A percentile compares a stretch with the other conserved stretches of the same genome.
Conservation (phyloP, 2,329 filamentous ascomycete species). For the Plectosphaerella sp. region DNA sequence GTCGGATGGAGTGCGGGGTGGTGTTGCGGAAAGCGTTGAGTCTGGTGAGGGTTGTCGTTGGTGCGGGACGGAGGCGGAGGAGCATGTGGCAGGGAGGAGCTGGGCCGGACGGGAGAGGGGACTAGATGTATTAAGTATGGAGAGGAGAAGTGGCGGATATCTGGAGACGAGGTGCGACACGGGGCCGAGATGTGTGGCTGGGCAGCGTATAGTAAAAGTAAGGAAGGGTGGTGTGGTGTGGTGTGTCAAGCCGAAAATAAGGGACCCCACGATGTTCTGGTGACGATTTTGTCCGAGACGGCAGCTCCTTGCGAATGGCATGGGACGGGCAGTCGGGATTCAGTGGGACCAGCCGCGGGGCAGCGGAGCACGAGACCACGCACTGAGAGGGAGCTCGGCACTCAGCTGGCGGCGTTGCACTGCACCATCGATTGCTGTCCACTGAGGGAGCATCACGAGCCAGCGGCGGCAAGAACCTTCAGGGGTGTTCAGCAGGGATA, state of each 20-base stretch:
- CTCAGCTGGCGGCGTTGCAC: no score
- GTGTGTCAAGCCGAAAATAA: background rate
- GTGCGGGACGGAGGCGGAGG: constrained; percentile 8
- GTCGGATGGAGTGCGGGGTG: background rate
- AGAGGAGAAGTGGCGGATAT: background rate
- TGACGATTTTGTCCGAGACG: background rate
- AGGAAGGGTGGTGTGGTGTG: no score
- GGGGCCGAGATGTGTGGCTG: no score
- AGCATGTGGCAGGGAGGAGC: constrained; percentile 9
- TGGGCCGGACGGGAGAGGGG: background rate
- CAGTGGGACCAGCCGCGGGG: background rate
- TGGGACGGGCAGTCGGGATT: no score
- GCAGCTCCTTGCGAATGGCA: no score
- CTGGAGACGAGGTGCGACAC: background rate
- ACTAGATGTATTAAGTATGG: constrained; percentile 2
- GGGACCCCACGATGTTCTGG: background rate
- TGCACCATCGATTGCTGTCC: no score
- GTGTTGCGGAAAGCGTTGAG: background rate
- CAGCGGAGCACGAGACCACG: background rate
- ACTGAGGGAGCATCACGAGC: background rate
- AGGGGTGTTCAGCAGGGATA: background rate
- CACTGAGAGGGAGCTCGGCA: background rate
- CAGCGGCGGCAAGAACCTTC: background rate
- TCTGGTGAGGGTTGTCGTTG: constrained; percentile 1
- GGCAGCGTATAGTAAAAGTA: no score